Percentiles rank a stretch among this genome's conserved stretches.
These are phyloP conservation scores for Endotrypanum monterogeii DNA, from an alignment of 208 protist genomes.

Conservation along the genomic window DNA sequence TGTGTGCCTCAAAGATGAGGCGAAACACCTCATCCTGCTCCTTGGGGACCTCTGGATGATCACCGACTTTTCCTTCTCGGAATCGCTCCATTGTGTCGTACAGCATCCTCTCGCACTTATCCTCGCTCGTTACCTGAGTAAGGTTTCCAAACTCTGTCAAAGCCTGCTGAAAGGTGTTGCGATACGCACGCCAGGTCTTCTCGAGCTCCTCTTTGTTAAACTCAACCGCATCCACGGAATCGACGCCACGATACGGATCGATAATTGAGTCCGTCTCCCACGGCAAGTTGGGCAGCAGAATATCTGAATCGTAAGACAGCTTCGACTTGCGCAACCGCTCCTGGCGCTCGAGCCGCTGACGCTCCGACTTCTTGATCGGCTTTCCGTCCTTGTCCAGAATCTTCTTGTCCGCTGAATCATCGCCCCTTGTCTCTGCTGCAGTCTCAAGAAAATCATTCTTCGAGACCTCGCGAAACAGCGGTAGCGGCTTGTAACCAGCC, in stretches of 20 bases:
- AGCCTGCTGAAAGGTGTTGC: constrained; percentile 76
- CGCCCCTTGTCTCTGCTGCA: constrained; percentile 19
- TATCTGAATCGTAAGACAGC: constrained; percentile 77
- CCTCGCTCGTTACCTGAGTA: constrained; percentile 77
- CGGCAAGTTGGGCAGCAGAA: constrained; percentile 80
- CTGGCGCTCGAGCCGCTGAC: constrained; percentile 72
- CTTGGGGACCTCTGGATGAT: constrained; percentile 73
- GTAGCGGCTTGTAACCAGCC: constrained; percentile 82
- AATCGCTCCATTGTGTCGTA: constrained; percentile 80
- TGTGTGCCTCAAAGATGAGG: constrained; percentile 86
- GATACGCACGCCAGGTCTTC: constrained; percentile 79
- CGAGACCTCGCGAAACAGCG: constrained; percentile 74
- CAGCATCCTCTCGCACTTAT: constrained; percentile 80
- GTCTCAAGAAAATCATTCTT: constrained; percentile 40
- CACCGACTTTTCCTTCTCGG: constrained; percentile 70
- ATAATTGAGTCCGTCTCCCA: constrained; percentile 89
- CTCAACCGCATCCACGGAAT: constrained; percentile 53
- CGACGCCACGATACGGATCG: constrained; percentile 83
- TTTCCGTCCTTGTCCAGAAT: constrained; percentile 36
- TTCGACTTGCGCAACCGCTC: constrained; percentile 77
- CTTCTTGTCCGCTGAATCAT: constrained; percentile 9
- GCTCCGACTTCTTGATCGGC: constrained; percentile 67
- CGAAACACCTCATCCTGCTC: constrained; percentile 78
- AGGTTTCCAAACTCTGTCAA: constrained; percentile 87
- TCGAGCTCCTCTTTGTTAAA: constrained; percentile 84